Conservation (phyloP, 768 basidiomycete species). For the Butyriboletus loyo region DNA sequence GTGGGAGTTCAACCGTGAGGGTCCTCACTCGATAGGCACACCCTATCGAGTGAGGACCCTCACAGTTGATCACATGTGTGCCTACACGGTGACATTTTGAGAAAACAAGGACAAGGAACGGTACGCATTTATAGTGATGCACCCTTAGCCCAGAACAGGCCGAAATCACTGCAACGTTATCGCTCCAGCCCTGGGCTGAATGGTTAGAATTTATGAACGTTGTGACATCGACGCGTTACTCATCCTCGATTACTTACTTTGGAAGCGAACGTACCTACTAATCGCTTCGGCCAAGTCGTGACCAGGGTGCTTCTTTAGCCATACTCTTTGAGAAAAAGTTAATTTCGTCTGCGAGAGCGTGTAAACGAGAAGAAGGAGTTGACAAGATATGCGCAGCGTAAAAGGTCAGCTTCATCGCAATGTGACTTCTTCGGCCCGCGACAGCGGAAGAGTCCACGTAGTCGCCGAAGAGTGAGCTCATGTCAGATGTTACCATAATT, state of each 20-base stretch:
- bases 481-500: conserved; percentile 29
- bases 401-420: conserved; percentile 62
- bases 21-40: conserved; percentile 18
- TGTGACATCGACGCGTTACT: background rate
- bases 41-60: conserved; percentile 23
- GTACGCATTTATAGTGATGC: background rate
- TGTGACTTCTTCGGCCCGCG: conserved; percentile 28
- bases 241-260: background rate
- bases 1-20: conserved; percentile 26
- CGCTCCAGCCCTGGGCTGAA: background rate
- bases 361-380: conserved; percentile 43
- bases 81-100: background rate
- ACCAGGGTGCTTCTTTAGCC: conserved; percentile 16
- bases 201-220: background rate
- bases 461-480: conserved; percentile 19
- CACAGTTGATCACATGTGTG: conserved; percentile 15
- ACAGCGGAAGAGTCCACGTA: background rate
- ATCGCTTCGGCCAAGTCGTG: background rate
- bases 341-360: conserved; percentile 42
- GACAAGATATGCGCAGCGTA: conserved; percentile 63
- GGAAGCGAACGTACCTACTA: background rate
- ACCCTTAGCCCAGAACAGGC: background rate
- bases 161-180: background rate
- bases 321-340: conserved; percentile 26
- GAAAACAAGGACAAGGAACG: background rate